Percentiles rank a stretch among this genome's conserved stretches.
phyloP scores from a whole-genome alignment of 2,329 filamentous ascomycete genomes.

The Fusarium metavorans region DNA sequence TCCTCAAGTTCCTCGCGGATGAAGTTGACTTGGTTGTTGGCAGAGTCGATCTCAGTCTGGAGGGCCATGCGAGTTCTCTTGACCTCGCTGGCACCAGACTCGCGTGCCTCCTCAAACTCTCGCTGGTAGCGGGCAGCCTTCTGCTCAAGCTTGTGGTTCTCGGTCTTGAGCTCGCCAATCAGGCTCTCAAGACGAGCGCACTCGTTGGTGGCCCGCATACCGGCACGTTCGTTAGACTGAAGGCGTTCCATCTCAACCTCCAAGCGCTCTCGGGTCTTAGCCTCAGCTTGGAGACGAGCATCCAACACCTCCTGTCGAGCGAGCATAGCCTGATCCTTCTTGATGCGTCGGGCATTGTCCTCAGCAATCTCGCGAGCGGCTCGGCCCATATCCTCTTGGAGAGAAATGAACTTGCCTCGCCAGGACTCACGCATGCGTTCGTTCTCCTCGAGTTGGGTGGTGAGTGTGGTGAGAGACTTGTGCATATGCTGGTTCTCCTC shows the following conservation, averaged over 20 bases:
- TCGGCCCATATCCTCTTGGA: conserved; percentile 88
- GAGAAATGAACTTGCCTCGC: conserved; percentile 83
- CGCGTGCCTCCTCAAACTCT: conserved; percentile 86
- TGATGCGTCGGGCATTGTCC: conserved; percentile 83
- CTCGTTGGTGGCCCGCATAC: conserved; percentile 73
- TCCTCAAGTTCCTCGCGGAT: conserved; percentile 85
- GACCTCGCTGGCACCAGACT: conserved; percentile 82
- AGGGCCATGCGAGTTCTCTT: conserved; percentile 83
- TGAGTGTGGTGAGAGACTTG: conserved; percentile 78
- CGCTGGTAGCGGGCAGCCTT: conserved; percentile 77
- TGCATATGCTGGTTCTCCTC: conserved; percentile 80
- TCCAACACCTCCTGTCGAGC: conserved; percentile 85
- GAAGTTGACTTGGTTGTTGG: conserved; percentile 87
- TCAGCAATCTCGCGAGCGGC: conserved; percentile 84
- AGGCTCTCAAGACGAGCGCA: conserved; percentile 69
- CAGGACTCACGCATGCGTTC: conserved; percentile 86
- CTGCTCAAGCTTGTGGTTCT: conserved; percentile 80
- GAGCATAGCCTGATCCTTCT: conserved; percentile 82
- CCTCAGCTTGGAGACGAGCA: conserved; percentile 79
- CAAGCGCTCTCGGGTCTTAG: conserved; percentile 74
- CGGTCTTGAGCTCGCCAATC: conserved; percentile 68
- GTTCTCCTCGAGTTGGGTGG: conserved; percentile 86
- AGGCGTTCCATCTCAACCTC: conserved; percentile 75
- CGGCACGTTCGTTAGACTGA: conserved; percentile 72
- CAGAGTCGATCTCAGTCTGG: conserved; percentile 84